phyloP scores from a whole-genome alignment of 2,329 filamentous ascomycete genomes.

The Xylariaceae sp. region DNA sequence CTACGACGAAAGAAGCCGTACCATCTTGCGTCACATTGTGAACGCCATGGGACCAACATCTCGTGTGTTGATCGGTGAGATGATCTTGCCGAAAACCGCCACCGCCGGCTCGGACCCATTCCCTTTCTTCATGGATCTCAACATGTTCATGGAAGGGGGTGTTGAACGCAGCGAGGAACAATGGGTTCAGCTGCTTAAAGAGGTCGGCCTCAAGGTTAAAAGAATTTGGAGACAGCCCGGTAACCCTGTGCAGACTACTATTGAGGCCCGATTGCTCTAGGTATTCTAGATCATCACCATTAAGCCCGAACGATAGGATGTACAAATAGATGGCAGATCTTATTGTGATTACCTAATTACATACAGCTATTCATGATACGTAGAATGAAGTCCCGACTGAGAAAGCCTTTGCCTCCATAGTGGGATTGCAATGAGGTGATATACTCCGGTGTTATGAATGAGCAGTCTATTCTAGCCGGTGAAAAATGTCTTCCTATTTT shows the following conservation, averaged over 20 bases:
- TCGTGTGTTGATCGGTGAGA: constrained; percentile 22
- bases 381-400: no score
- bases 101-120: background rate
- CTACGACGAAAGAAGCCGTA: background rate
- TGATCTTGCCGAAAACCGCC: constrained; percentile 14
- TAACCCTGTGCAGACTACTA: constrained; percentile 9
- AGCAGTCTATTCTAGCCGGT: no score
- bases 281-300: no score
- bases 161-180: constrained; percentile 17
- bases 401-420: no score
- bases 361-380: no score
- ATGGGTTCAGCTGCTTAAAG: constrained; percentile 3
- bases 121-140: constrained; percentile 15
- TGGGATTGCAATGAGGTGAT: no score
- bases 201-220: constrained; percentile 12
- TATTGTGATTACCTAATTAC: no score
- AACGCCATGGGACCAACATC: constrained; percentile 18
- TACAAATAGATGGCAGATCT: no score
- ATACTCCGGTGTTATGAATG: no score
- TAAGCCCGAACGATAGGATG: no score
- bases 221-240: constrained; percentile 4
- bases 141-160: constrained; percentile 14
- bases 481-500: no score
- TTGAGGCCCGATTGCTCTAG: constrained; percentile 10
- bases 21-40: constrained; percentile 10